Evolutionary conservation across 805 yeast species (phyloP).

Genomic region (Saccharomycopsis fermentans): DNA sequence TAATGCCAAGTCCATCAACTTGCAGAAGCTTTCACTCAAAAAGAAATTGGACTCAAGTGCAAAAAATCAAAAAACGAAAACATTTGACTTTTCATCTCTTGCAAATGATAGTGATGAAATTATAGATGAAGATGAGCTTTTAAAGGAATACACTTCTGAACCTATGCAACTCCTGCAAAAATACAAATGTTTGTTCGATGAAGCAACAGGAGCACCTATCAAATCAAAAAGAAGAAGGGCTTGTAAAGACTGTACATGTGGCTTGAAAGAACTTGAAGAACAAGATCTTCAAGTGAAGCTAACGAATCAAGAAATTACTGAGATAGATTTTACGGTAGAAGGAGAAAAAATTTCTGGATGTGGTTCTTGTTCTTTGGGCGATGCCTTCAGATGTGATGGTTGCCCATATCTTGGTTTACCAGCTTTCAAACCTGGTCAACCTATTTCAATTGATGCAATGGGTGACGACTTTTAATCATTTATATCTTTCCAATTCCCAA

Average conservation of each 20-base stretch:
- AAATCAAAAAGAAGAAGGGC: constrained; percentile 61
- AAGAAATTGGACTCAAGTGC: not conserved
- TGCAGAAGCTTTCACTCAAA: not conserved
- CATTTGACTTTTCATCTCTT: not conserved
- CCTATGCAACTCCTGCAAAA: constrained; percentile 49
- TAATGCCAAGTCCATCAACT: not conserved
- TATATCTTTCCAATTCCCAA: too few species aligned
- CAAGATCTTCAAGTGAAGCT: constrained; percentile 18
- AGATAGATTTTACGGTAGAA: constrained; percentile 20
- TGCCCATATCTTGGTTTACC: constrained; percentile 97
- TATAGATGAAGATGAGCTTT: constrained; percentile 32
- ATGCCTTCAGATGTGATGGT: constrained; percentile 96
- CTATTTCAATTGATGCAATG: constrained; percentile 61
- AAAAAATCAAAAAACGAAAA: not conserved
- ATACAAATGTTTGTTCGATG: constrained; percentile 24
- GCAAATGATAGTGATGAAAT: constrained; percentile 16
- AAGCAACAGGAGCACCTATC: constrained; percentile 33
- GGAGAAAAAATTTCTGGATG: constrained; percentile 70
- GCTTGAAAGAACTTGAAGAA: constrained; percentile 73
- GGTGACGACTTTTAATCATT: constrained; percentile 62
- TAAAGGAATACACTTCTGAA: constrained; percentile 34
- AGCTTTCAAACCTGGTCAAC: constrained; percentile 96
- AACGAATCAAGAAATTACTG: constrained; percentile 23
- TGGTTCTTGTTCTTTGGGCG: constrained; percentile 94
- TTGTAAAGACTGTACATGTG: constrained; percentile 97